Evolutionary conservation across 257 asterid genomes (phyloP).

Genomic region (Capsicum rhomboideum): DNA sequence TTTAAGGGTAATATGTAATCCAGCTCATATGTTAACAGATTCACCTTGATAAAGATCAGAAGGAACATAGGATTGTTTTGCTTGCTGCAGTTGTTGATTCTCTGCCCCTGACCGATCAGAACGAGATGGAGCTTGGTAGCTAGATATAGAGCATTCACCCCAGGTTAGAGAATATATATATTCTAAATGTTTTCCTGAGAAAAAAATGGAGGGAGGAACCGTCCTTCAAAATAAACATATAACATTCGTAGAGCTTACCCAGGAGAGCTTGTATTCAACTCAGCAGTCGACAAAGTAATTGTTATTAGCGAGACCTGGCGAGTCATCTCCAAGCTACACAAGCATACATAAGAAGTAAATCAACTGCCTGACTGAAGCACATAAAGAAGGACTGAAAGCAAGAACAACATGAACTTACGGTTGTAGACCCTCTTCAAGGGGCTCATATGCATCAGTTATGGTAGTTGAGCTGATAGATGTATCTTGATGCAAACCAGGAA

Average conservation of each 20-base stretch:
- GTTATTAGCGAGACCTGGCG: slow-evolving; percentile 50
- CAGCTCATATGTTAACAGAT: neutral
- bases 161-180: neutral
- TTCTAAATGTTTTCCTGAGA: neutral
- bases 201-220: neutral
- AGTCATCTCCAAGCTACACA: slow-evolving; percentile 54
- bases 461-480: slow-evolving; percentile 45
- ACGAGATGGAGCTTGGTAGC: slow-evolving; percentile 38
- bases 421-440: slow-evolving; percentile 50
- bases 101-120: slow-evolving; percentile 14
- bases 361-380: neutral
- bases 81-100: slow-evolving; percentile 19
- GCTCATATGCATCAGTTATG: slow-evolving; percentile 52
- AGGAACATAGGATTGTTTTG: slow-evolving; percentile 5
- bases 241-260: slow-evolving; percentile 29
- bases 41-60: slow-evolving; percentile 28
- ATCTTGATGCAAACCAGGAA: slow-evolving; percentile 42
- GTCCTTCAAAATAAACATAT: neutral
- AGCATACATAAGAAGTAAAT: neutral
- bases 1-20: neutral
- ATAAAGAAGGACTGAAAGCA: neutral
- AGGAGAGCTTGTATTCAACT: slow-evolving; percentile 40
- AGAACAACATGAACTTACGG: slow-evolving; percentile 26
- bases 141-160: slow-evolving; percentile 4
- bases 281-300: slow-evolving; percentile 36